Conservation (phyloP, 2,329 filamentous ascomycete genomes). For the Penicillium sp. region DNA sequence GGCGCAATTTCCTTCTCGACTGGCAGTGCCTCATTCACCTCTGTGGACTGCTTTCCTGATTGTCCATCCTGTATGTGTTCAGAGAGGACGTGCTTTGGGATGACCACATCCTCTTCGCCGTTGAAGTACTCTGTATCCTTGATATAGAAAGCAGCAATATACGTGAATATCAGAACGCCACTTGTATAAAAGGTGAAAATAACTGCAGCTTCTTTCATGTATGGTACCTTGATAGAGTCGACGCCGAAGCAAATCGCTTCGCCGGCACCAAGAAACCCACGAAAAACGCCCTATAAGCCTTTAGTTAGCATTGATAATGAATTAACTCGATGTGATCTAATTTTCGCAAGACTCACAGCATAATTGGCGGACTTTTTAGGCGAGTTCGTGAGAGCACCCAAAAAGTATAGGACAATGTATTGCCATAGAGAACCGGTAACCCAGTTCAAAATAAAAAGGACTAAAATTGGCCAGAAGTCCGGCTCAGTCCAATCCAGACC, state of each 20-base stretch:
- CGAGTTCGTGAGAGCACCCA: not conserved
- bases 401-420: not conserved
- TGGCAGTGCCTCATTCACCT: not conserved
- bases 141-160: not conserved
- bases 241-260: not conserved
- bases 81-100: not conserved
- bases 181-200: not conserved
- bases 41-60: not conserved
- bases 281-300: not conserved
- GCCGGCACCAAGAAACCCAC: not conserved
- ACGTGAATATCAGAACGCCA: not conserved
- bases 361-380: not conserved
- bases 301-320: not conserved
- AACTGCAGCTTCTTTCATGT: not conserved
- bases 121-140: not conserved
- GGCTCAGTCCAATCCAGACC: not conserved
- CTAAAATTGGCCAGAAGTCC: not conserved
- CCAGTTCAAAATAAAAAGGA: not conserved
- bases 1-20: not conserved
- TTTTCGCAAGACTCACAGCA: not conserved
- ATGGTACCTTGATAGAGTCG: not conserved
- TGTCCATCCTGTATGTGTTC: not conserved
- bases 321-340: too few species aligned
- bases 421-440: not conserved
- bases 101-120: not conserved